Conservation (phyloP, 2,329 filamentous ascomycete genomes). For the Taxawa tesnikishii region DNA sequence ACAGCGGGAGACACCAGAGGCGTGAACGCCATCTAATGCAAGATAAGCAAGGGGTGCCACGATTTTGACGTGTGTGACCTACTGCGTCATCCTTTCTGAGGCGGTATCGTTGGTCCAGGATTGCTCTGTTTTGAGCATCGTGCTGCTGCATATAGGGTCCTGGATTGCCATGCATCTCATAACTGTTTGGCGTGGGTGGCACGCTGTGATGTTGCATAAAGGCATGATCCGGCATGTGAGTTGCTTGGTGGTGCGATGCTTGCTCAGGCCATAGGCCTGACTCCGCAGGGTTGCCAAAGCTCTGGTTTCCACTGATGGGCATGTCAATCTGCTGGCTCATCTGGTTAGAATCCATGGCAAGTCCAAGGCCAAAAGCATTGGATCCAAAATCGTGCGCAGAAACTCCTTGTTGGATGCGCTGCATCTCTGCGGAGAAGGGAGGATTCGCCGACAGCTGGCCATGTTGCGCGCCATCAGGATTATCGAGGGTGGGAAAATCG, state of each 20-base stretch:
- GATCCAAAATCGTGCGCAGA: constrained; percentile 19
- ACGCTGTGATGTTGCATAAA: constrained; percentile 35
- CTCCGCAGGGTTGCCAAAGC: constrained; percentile 3
- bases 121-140: constrained; percentile 44
- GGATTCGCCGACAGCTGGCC: constrained; percentile 16
- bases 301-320: constrained; percentile 1
- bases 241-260: constrained; percentile 21
- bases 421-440: constrained; percentile 15
- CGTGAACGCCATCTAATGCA: constrained; percentile 52
- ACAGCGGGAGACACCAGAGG: constrained; percentile 76
- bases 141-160: constrained; percentile 39
- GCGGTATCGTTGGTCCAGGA: constrained; percentile 47
- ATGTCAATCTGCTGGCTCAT: background rate
- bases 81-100: constrained; percentile 57
- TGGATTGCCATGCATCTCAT: constrained; percentile 56
- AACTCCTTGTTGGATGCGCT: constrained; percentile 10
- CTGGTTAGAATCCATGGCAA: constrained; percentile 6
- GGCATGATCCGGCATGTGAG: constrained; percentile 18
- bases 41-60: background rate
- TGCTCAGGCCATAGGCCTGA: constrained; percentile 6
- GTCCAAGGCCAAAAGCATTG: constrained; percentile 12
- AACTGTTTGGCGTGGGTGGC: constrained; percentile 69
- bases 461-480: constrained; percentile 12
- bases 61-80: constrained; percentile 27
- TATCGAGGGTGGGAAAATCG: constrained; percentile 10